Evolutionary conservation across 2,329 filamentous ascomycete genomes (phyloP), one percentile per base, ranked within the genome.

Genomic region (Zalaria sp.): DNA sequence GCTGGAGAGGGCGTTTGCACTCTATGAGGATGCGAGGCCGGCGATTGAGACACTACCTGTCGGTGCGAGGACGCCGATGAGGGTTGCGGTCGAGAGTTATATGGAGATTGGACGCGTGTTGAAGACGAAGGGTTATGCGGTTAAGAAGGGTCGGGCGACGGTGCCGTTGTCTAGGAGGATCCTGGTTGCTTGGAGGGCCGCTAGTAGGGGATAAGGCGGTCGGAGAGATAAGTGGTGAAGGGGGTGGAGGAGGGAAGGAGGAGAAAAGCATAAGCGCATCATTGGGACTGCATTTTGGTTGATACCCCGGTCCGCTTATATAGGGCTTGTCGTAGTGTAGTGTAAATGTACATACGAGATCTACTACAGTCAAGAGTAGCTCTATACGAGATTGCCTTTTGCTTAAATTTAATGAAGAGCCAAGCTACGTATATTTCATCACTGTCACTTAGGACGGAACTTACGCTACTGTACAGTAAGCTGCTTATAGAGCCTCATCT

Each of bases 51-150:
- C 69, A 47, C 61, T 87, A 0, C 81, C 81, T 0, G 38, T 45
- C 0, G 71, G 78, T 51, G 75, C 73, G 0, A 67, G 75, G 47
- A 77, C 72, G 0, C 75, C 78, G 0, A 75, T 84, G 54, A 66
- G 77, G 8, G 79, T 83, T 4, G 79, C 79, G 1, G 77, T 84
- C 0, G 79, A 84, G 57, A 83, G 78, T 48, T 84, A 85, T 53
- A 81, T 85, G 73, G 79, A 83, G 55, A 85, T 85, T 54, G 81
- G 78, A 9, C 61, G 77, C 35, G 73, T 79, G n/a, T 53, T 83
- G 26, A 59, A 64, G 42, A 62, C 69, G 42, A 56, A 64, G 18
- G 60, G 64, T 5, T 67, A 65, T 45, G 49, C 56, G 27, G 57
- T 68, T 3, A 68, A 63, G 43, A 61, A 57, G 31, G 66, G 65